Evolutionary conservation across 345 rosid species (phyloP).

Genomic region (Syzygium grande): DNA sequence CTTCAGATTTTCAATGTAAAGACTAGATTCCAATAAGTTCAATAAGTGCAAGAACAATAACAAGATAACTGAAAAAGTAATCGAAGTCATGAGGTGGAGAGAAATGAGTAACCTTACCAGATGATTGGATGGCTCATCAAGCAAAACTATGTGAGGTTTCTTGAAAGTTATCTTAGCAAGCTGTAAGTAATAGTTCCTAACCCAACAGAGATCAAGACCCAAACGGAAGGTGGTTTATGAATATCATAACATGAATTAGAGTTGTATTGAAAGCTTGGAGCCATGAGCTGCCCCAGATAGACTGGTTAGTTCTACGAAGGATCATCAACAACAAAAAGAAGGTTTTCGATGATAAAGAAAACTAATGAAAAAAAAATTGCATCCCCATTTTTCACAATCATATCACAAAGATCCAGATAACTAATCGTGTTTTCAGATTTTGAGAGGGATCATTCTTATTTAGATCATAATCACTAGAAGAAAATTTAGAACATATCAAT

Average conservation of each 20-base stretch:
- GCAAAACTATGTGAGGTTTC: background rate
- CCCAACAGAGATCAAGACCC: background rate
- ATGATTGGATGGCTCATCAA: background rate
- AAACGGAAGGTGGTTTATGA: background rate
- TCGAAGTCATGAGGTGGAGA: background rate
- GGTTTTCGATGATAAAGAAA: background rate
- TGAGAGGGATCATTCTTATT: too few relatives aligned
- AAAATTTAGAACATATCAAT: background rate
- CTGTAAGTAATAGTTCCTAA: background rate
- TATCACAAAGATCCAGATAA: background rate
- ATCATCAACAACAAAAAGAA: background rate
- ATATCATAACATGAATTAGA: background rate
- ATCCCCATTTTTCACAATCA: background rate
- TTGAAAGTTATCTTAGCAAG: background rate
- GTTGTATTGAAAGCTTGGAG: background rate
- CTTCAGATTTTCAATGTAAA: background rate
- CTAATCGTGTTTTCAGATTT: background rate
- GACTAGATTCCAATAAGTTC: background rate
- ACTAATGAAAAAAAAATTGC: rapidly evolving
- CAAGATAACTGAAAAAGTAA: background rate
- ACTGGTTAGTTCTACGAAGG: background rate
- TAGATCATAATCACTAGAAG: background rate
- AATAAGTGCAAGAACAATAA: background rate
- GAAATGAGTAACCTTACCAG: background rate
- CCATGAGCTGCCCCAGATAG: background rate